Evolutionary conservation across 169 alveolate species (phyloP).

Genomic region (Eimeria falciformis): DNA sequence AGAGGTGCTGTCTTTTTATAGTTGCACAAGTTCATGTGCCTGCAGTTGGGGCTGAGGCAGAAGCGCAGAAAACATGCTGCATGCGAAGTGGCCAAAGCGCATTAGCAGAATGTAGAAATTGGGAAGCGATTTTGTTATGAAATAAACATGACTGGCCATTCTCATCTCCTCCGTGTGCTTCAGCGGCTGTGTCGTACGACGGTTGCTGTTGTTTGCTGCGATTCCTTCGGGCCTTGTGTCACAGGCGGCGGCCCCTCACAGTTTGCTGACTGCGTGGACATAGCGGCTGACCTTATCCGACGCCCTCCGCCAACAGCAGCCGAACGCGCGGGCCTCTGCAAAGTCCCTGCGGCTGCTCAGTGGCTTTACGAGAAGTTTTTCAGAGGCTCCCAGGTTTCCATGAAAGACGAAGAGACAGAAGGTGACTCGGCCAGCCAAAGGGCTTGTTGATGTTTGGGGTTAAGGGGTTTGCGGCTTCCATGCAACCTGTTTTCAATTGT

Average conservation of each 20-base stretch:
- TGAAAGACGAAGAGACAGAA: slow-evolving; percentile 12
- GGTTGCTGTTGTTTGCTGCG: too few relatives aligned
- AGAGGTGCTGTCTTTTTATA: not conserved
- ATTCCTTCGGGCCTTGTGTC: too few relatives aligned
- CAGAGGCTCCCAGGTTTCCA: slow-evolving; percentile 24
- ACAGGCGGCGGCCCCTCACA: not conserved
- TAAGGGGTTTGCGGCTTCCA: not conserved
- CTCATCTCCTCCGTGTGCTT: not conserved
- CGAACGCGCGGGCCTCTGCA: slow-evolving; percentile 75
- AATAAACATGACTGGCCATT: too few relatives aligned
- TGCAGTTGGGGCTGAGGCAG: too few relatives aligned
- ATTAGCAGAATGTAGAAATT: too few relatives aligned
- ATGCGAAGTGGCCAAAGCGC: too few relatives aligned
- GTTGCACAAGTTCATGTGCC: too few relatives aligned
- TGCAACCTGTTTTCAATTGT: not conserved
- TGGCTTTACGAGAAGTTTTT: slow-evolving; percentile 76
- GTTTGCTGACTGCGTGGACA: not conserved
- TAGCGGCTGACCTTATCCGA: not conserved
- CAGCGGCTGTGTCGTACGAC: too few relatives aligned
- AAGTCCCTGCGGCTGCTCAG: slow-evolving; percentile 60
- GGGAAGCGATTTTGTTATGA: too few relatives aligned
- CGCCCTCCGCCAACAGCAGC: slow-evolving; percentile 67
- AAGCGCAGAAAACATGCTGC: too few relatives aligned
- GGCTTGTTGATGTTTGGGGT: not conserved
- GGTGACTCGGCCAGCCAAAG: not conserved